Conservation (phyloP, 352 stramenopile genomes). For the Thalassiosira oceanica region DNA sequence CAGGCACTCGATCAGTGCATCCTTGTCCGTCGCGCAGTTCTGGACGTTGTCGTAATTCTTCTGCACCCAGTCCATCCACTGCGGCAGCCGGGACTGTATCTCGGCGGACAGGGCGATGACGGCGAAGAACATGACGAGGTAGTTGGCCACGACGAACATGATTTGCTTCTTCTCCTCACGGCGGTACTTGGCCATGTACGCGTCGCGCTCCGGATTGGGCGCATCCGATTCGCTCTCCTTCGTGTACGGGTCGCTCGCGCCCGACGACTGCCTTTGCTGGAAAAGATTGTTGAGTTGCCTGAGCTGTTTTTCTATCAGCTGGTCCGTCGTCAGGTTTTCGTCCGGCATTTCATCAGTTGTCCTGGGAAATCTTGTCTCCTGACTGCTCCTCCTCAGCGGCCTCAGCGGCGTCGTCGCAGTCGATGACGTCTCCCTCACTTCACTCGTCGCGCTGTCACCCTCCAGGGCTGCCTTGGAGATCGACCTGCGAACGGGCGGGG, state of each 20-base stretch:
- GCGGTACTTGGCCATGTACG: too few relatives aligned
- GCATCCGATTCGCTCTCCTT: not conserved
- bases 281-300: conserved; percentile 50
- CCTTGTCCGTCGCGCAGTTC: conserved; percentile 73
- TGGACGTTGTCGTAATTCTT: conserved; percentile 73
- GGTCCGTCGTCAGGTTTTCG: conserved; percentile 32
- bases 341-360: too few relatives aligned
- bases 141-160: conserved; percentile 74
- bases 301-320: conserved; percentile 44
- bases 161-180: conserved; percentile 72
- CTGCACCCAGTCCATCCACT: conserved; percentile 65
- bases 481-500: too few relatives aligned
- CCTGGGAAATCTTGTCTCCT: too few relatives aligned
- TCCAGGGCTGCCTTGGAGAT: too few relatives aligned
- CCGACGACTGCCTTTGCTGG: not conserved
- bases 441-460: too few relatives aligned
- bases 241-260: not conserved
- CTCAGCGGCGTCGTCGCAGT: too few relatives aligned
- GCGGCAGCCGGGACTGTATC: conserved; percentile 68
- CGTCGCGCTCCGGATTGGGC: not conserved
- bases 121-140: conserved; percentile 75
- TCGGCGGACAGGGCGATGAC: conserved; percentile 75
- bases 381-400: too few relatives aligned
- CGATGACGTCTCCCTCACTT: too few relatives aligned
- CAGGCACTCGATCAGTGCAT: conserved; percentile 72